Percentiles rank a stretch among this genome's conserved stretches.
These are phyloP conservation scores for Melampsora americana DNA, from an alignment of 1,284 basidiomycete genomes.

Conservation along the genomic window DNA sequence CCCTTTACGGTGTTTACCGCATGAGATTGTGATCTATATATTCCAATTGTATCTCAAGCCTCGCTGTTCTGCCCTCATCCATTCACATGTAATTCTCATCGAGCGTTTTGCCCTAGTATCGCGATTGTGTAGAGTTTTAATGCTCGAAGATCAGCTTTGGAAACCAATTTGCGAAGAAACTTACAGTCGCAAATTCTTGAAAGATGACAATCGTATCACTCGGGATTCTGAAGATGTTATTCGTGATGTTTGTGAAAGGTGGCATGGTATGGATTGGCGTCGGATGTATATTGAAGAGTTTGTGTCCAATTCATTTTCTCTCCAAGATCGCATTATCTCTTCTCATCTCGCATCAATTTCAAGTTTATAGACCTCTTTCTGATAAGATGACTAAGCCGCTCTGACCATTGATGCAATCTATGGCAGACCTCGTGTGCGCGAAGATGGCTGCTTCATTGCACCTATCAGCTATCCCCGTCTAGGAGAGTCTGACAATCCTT, in stretches of 20 bases:
- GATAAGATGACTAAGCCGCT: no score
- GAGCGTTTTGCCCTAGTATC: slow-evolving; percentile 13
- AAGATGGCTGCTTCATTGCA: slow-evolving; percentile 37
- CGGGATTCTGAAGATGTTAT: neutral
- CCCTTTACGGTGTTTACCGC: slow-evolving; percentile 4
- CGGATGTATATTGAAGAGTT: slow-evolving; percentile 33
- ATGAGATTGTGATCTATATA: slow-evolving; percentile 1
- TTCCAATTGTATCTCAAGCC: neutral
- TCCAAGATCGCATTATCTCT: neutral
- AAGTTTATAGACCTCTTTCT: neutral
- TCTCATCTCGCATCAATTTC: neutral
- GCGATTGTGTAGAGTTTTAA: slow-evolving; percentile 5
- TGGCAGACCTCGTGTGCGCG: slow-evolving; percentile 16
- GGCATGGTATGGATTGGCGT: slow-evolving; percentile 25
- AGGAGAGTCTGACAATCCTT: slow-evolving; percentile 35
- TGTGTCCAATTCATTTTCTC: neutral
- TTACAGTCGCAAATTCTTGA: slow-evolving; percentile 11
- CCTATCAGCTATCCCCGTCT: slow-evolving; percentile 31
- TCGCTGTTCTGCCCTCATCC: neutral
- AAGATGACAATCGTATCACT: neutral
- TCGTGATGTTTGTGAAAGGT: neutral
- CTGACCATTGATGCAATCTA: neutral
- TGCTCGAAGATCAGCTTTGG: slow-evolving; percentile 11
- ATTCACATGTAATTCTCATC: neutral
- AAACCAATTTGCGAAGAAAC: slow-evolving; percentile 1